Evolutionary conservation across 2,329 filamentous ascomycete genomes (phyloP), one percentile per base, ranked within the genome.

Genomic region (Penicillium italicum): DNA sequence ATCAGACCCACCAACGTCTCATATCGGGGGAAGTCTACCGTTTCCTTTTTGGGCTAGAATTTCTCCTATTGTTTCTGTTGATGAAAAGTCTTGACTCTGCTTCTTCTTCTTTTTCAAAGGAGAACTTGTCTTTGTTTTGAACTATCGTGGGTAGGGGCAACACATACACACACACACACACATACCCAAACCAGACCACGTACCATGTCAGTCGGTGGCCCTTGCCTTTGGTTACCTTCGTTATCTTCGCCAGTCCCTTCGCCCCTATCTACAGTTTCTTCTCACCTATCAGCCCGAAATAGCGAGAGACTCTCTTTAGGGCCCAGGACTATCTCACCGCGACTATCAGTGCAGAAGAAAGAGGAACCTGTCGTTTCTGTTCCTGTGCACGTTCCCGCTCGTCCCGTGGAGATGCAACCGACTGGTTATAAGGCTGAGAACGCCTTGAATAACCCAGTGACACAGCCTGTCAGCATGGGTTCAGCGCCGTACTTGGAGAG

Each of bases 151-250:
- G 34, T 41, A 38, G 52, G 48, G 50, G 53, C 37, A 42, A 50
- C 53, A 54, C 42, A 50, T 43, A 48, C 36, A 47, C 48, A 24
- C 33, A 52, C 26, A 26, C 40, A 52, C 37, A 41, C 48, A 36
- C 46, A 49, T 51, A 36, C 26, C 41, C 47, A 41, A 45, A 47
- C 45, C 18, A 47, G 47, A 48, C 43, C 58, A 26, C 49, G 62
- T 67, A 72, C 57, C 66, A 72, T 72, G 65, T 72, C 71, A 62
- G 70, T 68, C 61, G 72, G 65, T 46, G 71, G 71, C 44, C 72
- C 69, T 62, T 72, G 70, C 62, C 66, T 69, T 50, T 72, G 70
- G 70, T 59, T 71, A 53, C 64, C 70, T 41, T 66, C 70, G 40
- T 60, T 72, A 57, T 66, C 68, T 51, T 66, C 68, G 37, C 65